Percentiles rank a stretch among this genome's conserved stretches.
Evolutionary conservation across 2,329 filamentous ascomycete genomes (phyloP).

Genomic region (Golovinomyces cichoracearum): DNA sequence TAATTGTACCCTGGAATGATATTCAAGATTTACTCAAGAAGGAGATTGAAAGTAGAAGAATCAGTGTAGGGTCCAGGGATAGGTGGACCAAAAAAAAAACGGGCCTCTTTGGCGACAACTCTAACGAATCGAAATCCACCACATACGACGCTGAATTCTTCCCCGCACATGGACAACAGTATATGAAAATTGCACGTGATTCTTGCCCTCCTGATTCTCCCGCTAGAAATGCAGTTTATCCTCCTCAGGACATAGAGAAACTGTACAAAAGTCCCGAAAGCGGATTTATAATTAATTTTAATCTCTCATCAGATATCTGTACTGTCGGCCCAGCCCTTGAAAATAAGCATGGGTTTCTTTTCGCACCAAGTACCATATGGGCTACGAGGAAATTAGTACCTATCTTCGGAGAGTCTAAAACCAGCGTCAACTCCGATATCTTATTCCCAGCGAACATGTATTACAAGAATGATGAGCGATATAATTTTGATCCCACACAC

Average conservation of each 20-base stretch:
- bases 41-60: slow-evolving; percentile 21
- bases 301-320: slow-evolving; percentile 30
- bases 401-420: slow-evolving; percentile 35
- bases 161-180: slow-evolving; percentile 20
- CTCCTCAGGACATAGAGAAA: slow-evolving; percentile 15
- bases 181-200: slow-evolving; percentile 32
- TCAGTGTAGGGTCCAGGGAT: slow-evolving; percentile 20
- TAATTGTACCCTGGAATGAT: slow-evolving; percentile 33
- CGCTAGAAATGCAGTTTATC: slow-evolving; percentile 17
- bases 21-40: slow-evolving; percentile 24
- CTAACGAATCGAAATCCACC: slow-evolving; percentile 2
- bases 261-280: slow-evolving; percentile 22
- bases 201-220: slow-evolving; percentile 31
- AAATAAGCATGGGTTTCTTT: slow-evolving; percentile 29
- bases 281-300: slow-evolving; percentile 30
- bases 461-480: slow-evolving; percentile 29
- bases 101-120: slow-evolving; percentile 8
- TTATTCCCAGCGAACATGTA: slow-evolving; percentile 41
- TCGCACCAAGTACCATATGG: slow-evolving; percentile 25
- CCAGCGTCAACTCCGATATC: slow-evolving; percentile 36
- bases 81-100: slow-evolving; percentile 20
- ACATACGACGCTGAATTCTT: slow-evolving; percentile 9
- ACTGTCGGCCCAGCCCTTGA: slow-evolving; percentile 24
- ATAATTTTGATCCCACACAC: slow-evolving; percentile 28
- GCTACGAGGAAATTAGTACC: slow-evolving; percentile 30